phyloP scores from a whole-genome alignment of 495 filamentous ascomycete genomes.

The Tuber melanosporum region DNA sequence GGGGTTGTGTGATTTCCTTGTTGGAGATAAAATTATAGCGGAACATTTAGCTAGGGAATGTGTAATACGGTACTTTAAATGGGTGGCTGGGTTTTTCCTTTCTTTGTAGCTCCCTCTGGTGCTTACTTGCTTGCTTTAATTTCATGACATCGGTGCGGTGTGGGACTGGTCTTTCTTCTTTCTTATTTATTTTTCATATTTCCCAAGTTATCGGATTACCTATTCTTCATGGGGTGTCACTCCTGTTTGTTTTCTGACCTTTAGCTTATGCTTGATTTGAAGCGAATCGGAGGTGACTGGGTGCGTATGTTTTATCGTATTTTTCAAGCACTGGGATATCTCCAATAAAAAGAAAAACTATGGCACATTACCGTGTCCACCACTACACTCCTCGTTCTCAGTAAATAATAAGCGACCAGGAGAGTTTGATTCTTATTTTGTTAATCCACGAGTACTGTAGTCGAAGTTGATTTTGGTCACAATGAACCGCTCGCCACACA shows the following conservation, averaged over 20 bases:
- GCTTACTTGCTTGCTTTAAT: neutral
- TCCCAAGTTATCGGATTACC: neutral
- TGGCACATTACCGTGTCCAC: too few relatives aligned
- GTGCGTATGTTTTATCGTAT: too few relatives aligned
- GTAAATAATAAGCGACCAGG: too few relatives aligned
- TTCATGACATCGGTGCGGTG: neutral
- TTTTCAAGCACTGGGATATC: too few relatives aligned
- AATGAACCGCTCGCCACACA: too few relatives aligned
- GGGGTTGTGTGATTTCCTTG: neutral
- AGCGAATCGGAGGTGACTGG: neutral
- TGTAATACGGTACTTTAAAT: neutral
- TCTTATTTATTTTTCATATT: neutral
- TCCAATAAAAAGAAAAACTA: too few relatives aligned
- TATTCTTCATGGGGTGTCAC: neutral
- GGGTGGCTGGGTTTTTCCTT: neutral
- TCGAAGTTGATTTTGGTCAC: too few relatives aligned
- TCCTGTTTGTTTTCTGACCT: neutral
- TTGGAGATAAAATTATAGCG: neutral
- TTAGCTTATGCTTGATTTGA: neutral
- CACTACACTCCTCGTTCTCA: too few relatives aligned
- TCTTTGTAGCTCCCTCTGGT: neutral
- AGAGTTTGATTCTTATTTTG: too few relatives aligned
- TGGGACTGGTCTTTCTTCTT: neutral
- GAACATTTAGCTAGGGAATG: neutral
- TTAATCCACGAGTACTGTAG: too few relatives aligned